Evolutionary conservation across 1,284 basidiomycete species (phyloP).

Genomic region (Mycosarcoma maydis): DNA sequence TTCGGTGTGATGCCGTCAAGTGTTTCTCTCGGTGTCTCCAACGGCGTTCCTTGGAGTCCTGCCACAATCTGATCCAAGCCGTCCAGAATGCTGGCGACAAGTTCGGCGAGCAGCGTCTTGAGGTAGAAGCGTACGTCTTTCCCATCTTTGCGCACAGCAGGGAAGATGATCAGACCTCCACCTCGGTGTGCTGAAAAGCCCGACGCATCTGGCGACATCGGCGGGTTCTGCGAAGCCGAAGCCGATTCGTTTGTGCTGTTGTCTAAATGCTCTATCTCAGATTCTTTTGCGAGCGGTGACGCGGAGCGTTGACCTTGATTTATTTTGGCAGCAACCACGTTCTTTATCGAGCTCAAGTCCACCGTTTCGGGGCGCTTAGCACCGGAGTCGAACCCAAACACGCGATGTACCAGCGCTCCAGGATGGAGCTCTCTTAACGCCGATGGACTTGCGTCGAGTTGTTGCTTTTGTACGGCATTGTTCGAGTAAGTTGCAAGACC

Average conservation of each 20-base stretch:
- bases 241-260: background rate
- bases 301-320: conserved; percentile 2
- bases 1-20: conserved; percentile 45
- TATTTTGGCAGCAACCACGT: conserved; percentile 32
- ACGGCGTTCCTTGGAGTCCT: conserved; percentile 54
- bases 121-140: conserved; percentile 65
- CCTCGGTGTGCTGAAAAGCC: conserved; percentile 54
- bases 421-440: conserved; percentile 57
- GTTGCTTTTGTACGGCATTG: conserved; percentile 12
- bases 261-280: background rate
- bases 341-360: conserved; percentile 48
- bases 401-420: conserved; percentile 59
- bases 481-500: conserved; percentile 51
- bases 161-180: conserved; percentile 61
- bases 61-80: conserved; percentile 52
- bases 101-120: conserved; percentile 58
- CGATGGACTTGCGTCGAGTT: conserved; percentile 47
- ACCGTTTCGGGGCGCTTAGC: conserved; percentile 49
- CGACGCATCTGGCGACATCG: conserved; percentile 15
- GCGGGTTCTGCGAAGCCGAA: conserved; percentile 1
- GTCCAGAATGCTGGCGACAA: conserved; percentile 58
- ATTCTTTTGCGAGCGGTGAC: conserved; percentile 1
- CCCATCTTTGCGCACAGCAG: conserved; percentile 60
- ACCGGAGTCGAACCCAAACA: conserved; percentile 60
- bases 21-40: conserved; percentile 66